Evolutionary conservation across 768 basidiomycete species (phyloP).

Genomic region (Amanita subjunquillea): DNA sequence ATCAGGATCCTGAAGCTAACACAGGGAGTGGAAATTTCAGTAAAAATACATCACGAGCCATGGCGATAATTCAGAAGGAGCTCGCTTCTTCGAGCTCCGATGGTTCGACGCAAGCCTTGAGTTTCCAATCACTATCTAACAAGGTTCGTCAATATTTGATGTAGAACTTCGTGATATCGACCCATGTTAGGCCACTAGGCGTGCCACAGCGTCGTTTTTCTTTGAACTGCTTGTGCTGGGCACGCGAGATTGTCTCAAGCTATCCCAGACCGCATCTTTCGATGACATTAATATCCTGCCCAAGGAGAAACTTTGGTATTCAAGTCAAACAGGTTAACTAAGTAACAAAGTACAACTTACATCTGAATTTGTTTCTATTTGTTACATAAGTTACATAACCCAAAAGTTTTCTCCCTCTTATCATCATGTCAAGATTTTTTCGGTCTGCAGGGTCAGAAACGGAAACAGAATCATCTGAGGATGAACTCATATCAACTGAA

Average conservation of each 20-base stretch:
- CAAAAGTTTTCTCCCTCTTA: background rate
- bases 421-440: slow-evolving; percentile 79
- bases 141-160: slow-evolving; percentile 45
- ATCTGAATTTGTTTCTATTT: background rate
- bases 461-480: slow-evolving; percentile 62
- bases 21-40: slow-evolving; percentile 70
- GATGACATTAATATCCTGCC: slow-evolving; percentile 78
- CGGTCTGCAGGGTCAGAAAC: slow-evolving; percentile 75
- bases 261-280: slow-evolving; percentile 66
- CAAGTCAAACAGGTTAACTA: background rate
- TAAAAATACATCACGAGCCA: slow-evolving; percentile 81
- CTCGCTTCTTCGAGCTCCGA: slow-evolving; percentile 41
- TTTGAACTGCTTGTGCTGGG: slow-evolving; percentile 94
- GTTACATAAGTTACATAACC: background rate
- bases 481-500: slow-evolving; percentile 69
- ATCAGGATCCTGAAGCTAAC: slow-evolving; percentile 29
- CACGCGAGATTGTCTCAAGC: slow-evolving; percentile 82
- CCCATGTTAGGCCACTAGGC: slow-evolving; percentile 61
- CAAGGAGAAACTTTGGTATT: slow-evolving; percentile 75
- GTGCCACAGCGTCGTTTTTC: slow-evolving; percentile 94
- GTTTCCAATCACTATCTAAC: slow-evolving; percentile 65
- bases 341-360: too few species aligned
- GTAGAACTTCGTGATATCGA: slow-evolving; percentile 1
- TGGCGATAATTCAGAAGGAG: slow-evolving; percentile 58
- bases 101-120: slow-evolving; percentile 34